Percentiles rank a stretch among this genome's conserved stretches.
Evolutionary conservation across 2,329 filamentous ascomycete species (phyloP).

Genomic region (Venturia aucupariae): DNA sequence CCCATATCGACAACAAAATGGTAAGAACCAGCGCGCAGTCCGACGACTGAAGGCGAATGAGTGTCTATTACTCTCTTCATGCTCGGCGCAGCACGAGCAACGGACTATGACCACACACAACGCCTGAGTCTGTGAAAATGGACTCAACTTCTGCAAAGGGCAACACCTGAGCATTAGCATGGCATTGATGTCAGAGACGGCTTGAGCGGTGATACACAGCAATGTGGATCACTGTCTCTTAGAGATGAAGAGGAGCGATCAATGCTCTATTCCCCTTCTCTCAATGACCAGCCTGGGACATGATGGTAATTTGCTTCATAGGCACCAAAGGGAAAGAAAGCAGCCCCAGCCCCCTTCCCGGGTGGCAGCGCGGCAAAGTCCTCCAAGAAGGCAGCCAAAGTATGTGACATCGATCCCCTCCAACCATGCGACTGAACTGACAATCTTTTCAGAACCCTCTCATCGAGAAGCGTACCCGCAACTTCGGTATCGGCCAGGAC

Average conservation of each 20-base stretch:
- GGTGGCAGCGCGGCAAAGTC: slow-evolving; percentile 68
- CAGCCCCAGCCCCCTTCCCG: slow-evolving; percentile 92
- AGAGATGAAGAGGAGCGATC: slow-evolving; percentile 77
- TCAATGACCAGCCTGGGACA: slow-evolving; percentile 93
- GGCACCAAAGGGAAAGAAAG: slow-evolving; percentile 90
- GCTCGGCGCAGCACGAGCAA: background rate
- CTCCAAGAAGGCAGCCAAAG: slow-evolving; percentile 94
- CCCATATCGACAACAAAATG: slow-evolving; percentile 10
- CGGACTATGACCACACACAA: background rate
- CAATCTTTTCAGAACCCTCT: slow-evolving; percentile 75
- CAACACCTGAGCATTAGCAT: background rate
- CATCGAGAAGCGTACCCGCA: slow-evolving; percentile 93
- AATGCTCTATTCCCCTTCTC: slow-evolving; percentile 89
- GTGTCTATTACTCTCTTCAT: slow-evolving; percentile 6
- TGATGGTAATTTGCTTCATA: slow-evolving; percentile 18
- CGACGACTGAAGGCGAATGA: slow-evolving; percentile 4
- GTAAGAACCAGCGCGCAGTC: slow-evolving; percentile 1
- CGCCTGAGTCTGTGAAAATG: background rate
- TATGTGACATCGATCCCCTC: slow-evolving; percentile 39
- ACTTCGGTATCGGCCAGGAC: slow-evolving; percentile 98
- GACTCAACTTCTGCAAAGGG: slow-evolving; percentile 2
- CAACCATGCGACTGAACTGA: slow-evolving; percentile 10
- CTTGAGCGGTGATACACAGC: slow-evolving; percentile 47
- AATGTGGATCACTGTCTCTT: slow-evolving; percentile 60
- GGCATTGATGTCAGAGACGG: slow-evolving; percentile 26